phyloP scores from a whole-genome alignment of 2,329 filamentous ascomycete genomes.

The Drechmeria coniospora region DNA sequence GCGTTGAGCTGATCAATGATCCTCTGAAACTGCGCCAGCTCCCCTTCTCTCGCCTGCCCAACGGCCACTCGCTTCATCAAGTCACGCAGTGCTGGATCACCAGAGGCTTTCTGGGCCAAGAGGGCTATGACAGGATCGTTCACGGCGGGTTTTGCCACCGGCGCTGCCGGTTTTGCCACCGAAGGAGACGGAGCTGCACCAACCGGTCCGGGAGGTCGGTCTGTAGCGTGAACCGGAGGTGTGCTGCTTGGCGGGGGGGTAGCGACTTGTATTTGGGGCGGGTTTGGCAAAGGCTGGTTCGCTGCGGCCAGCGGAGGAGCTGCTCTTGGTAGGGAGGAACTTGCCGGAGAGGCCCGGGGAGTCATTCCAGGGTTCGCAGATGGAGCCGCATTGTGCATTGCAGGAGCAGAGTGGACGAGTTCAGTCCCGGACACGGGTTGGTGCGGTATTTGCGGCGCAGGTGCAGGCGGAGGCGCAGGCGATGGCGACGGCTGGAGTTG shows the following conservation, averaged over 20 bases:
- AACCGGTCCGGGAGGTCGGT: slow-evolving; percentile 14
- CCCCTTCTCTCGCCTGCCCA: slow-evolving; percentile 53
- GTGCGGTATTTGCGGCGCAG: too few relatives aligned
- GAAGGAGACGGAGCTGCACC: slow-evolving; percentile 5
- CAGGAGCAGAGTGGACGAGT: too few relatives aligned
- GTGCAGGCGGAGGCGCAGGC: slow-evolving; percentile 4
- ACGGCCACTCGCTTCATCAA: slow-evolving; percentile 74
- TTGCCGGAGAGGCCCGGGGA: slow-evolving; percentile 2
- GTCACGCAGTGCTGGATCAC: slow-evolving; percentile 55
- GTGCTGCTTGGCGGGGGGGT: slow-evolving; percentile 6
- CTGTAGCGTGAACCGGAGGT: slow-evolving; percentile 7
- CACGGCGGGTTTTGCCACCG: slow-evolving; percentile 13
- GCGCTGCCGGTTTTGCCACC: slow-evolving; percentile 1
- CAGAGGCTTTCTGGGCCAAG: slow-evolving; percentile 59
- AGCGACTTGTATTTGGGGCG: slow-evolving; percentile 7
- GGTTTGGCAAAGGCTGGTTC: slow-evolving; percentile 9
- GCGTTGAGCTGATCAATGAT: slow-evolving; percentile 67
- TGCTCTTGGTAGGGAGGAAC: slow-evolving; percentile 7
- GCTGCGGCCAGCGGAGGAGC: slow-evolving; percentile 8
- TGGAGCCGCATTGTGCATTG: slow-evolving; percentile 1
- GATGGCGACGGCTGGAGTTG: slow-evolving; percentile 3
- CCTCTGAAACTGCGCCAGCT: slow-evolving; percentile 60
- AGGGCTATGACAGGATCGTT: slow-evolving; percentile 68
- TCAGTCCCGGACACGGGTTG: too few relatives aligned
- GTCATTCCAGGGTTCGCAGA: slow-evolving; percentile 2